These are phyloP conservation scores for Paxillus ammoniavirescens DNA, from an alignment of 768 basidiomycete genomes.

Conservation along the genomic window DNA sequence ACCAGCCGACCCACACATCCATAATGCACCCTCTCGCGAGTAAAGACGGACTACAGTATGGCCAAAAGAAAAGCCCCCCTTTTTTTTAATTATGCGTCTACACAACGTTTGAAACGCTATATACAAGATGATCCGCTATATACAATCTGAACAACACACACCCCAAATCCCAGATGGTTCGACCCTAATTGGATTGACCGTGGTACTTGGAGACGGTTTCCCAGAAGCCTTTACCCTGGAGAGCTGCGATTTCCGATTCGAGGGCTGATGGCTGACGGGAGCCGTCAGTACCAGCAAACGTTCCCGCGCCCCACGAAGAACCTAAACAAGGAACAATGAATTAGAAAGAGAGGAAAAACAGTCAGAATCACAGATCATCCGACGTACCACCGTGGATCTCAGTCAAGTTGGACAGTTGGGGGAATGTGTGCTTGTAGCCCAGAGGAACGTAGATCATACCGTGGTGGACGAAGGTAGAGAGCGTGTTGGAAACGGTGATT, in stretches of 20 bases:
- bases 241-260: slow-evolving; percentile 54
- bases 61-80: neutral
- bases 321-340: slow-evolving; percentile 37
- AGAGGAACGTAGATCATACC: slow-evolving; percentile 53
- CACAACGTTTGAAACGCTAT: neutral
- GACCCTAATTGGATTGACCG: slow-evolving; percentile 14
- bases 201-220: slow-evolving; percentile 41
- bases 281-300: slow-evolving; percentile 53
- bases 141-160: neutral
- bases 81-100: neutral
- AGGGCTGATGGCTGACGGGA: slow-evolving; percentile 58
- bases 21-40: too few relatives aligned
- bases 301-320: slow-evolving; percentile 82
- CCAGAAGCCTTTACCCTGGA: slow-evolving; percentile 60
- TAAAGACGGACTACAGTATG: too few relatives aligned
- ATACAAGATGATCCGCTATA: neutral
- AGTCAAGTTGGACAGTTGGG: slow-evolving; percentile 37
- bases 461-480: slow-evolving; percentile 54
- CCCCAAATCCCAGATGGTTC: too few relatives aligned
- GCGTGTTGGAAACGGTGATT: slow-evolving; percentile 33
- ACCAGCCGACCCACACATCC: too few relatives aligned
- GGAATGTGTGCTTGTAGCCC: slow-evolving; percentile 45
- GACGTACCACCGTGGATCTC: slow-evolving; percentile 48
- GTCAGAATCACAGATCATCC: too few relatives aligned
- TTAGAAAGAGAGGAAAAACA: neutral